A percentile compares a stretch with the other conserved stretches of the same genome.
Conservation (phyloP, 805 yeast species). For the Saturnispora sanitii region DNA sequence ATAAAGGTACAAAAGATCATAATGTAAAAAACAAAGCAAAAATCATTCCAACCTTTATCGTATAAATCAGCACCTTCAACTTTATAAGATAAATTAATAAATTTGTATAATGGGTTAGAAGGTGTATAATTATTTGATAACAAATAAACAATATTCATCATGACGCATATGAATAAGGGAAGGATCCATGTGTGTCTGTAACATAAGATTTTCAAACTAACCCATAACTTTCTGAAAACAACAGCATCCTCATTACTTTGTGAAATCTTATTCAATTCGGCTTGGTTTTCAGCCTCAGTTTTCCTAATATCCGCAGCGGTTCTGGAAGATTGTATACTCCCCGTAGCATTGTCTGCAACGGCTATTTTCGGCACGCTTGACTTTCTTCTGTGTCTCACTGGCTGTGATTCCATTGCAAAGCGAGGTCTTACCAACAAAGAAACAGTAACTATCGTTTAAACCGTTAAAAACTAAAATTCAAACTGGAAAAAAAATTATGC, state of each 20-base stretch:
- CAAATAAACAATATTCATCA: slow-evolving; percentile 36
- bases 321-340: slow-evolving; percentile 60
- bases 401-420: neutral
- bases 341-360: slow-evolving; percentile 63
- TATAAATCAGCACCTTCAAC: slow-evolving; percentile 53
- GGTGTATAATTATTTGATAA: slow-evolving; percentile 48
- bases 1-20: slow-evolving; percentile 82
- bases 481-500: neutral
- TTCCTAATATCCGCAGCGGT: slow-evolving; percentile 34
- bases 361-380: slow-evolving; percentile 70
- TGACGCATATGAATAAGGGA: slow-evolving; percentile 42
- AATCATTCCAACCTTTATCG: slow-evolving; percentile 82
- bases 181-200: slow-evolving; percentile 63
- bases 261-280: slow-evolving; percentile 20
- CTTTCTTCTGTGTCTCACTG: slow-evolving; percentile 16
- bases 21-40: slow-evolving; percentile 67
- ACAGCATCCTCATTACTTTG: slow-evolving; percentile 38
- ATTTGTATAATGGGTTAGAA: slow-evolving; percentile 52
- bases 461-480: neutral
- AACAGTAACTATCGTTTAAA: too few relatives aligned
- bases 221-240: slow-evolving; percentile 43
- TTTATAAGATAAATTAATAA: slow-evolving; percentile 56
- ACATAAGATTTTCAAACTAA: slow-evolving; percentile 49
- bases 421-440: neutral
- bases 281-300: slow-evolving; percentile 28